Evolutionary conservation across 116 monocot species (phyloP).

Genomic region (Thalassia testudinum): DNA sequence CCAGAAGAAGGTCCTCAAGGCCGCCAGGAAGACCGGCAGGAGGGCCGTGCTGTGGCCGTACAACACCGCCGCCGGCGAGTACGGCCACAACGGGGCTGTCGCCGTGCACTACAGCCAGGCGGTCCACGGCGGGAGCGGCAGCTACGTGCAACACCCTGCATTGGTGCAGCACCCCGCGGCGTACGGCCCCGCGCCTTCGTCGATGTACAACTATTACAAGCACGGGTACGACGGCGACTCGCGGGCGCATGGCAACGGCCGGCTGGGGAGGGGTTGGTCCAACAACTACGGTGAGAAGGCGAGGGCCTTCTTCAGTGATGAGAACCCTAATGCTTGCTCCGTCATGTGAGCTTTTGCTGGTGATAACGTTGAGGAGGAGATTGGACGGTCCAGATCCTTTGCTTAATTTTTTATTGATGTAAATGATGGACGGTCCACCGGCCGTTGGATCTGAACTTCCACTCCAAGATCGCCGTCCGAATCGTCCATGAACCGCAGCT

Average conservation of each 20-base stretch:
- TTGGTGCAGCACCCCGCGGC: too few relatives aligned
- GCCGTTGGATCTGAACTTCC: too few relatives aligned
- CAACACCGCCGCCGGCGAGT: constrained; percentile 12
- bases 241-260: neutral
- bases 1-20: constrained; percentile 55
- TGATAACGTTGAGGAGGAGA: too few relatives aligned
- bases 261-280: neutral
- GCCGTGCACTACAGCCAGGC: neutral
- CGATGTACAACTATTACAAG: constrained; percentile 54
- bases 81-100: constrained; percentile 2
- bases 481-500: too few relatives aligned
- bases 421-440: too few relatives aligned
- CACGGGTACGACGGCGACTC: constrained; percentile 51
- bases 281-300: constrained; percentile 8
- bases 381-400: too few relatives aligned
- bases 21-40: constrained; percentile 37
- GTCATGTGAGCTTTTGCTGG: too few relatives aligned
- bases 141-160: constrained; percentile 3
- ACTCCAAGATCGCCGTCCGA: too few relatives aligned
- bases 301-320: constrained; percentile 32
- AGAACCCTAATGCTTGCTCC: constrained; percentile 41
- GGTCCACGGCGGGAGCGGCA: neutral
- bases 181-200: constrained; percentile 12
- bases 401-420: too few relatives aligned
- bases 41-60: constrained; percentile 45